Percentiles rank a stretch among this genome's conserved stretches.
Conservation (phyloP, 306 rosid genomes). For the Gillenia trifoliata region DNA sequence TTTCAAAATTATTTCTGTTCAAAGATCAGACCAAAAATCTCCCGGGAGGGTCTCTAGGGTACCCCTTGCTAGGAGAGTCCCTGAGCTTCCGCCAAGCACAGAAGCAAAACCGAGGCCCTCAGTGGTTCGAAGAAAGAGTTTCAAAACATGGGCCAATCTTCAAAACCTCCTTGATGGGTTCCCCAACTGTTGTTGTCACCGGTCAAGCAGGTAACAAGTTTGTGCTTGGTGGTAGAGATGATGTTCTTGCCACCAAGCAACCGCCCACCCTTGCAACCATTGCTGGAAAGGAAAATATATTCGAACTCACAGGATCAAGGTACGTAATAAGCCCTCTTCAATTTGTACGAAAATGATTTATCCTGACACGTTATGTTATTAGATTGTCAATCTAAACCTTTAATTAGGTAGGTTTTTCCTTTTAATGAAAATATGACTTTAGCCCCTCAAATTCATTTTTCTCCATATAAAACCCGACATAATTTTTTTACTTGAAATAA, state of each 20-base stretch:
- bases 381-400: too few relatives aligned
- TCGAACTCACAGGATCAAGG: slow-evolving; percentile 45
- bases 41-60: slow-evolving; percentile 54
- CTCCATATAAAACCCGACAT: too few relatives aligned
- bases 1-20: slow-evolving; percentile 27
- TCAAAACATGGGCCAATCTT: slow-evolving; percentile 38
- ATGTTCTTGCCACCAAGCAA: slow-evolving; percentile 36
- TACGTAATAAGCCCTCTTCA: not conserved
- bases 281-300: slow-evolving; percentile 34
- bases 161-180: slow-evolving; percentile 51
- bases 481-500: too few relatives aligned
- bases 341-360: not conserved
- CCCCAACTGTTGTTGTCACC: slow-evolving; percentile 32
- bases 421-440: too few relatives aligned
- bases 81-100: slow-evolving; percentile 33
- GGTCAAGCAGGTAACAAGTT: slow-evolving; percentile 50
- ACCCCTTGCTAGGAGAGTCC: slow-evolving; percentile 55
- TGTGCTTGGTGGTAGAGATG: slow-evolving; percentile 37
- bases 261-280: slow-evolving; percentile 31
- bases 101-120: slow-evolving; percentile 33
- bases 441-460: too few relatives aligned
- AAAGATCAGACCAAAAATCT: slow-evolving; percentile 31
- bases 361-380: not conserved
- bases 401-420: too few relatives aligned
- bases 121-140: slow-evolving; percentile 44